Evolutionary conservation across 306 rosid species (phyloP), one percentile per base, ranked within the genome.

Genomic region (Pyrus communis): DNA sequence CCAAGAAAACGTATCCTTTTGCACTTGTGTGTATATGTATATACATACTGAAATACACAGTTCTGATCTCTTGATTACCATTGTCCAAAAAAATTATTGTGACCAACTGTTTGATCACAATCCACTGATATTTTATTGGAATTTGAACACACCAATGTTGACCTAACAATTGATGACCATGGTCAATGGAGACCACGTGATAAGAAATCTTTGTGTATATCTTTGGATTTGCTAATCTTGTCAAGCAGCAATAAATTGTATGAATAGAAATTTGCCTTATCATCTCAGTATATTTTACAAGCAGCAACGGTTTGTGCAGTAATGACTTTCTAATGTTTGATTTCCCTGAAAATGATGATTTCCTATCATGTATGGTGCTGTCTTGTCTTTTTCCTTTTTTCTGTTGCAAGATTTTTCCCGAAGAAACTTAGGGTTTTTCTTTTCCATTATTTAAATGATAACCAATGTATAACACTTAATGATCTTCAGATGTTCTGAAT

Each of bases 1-100:
- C 96, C 87, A 6, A 83, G 71, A 84, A 81, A 83, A 40, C 88
- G 98, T 91, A 93, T 93, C 95, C 92, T 40, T 75, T 27, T 60
- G 46, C 73, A 25, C 61, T 71, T 81, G 35, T 51, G 23, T 40
- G 35, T 73, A 67, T 71, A 65, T 33, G 72, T 45, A n/a, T 11
- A 8, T 19, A 4, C 22, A 18, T 51, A 28, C 30, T 58, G 23
- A 11, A n/a, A 54, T 58, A 22, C 30, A 9, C 30, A 22, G 63
- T 58, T 22, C 30, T 25, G 23, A 12, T 58, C 63, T 58, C 62
- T 58, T 21, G 63, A 57, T 22, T 11, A 58, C 14, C 30, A 58
- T 58, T 58, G 63, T 9, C 63, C 63, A 22, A 21, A 9, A n/a
- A n/a, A 58, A 9, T 25, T 27, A 58, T 58, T 5, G 63, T 22